These are phyloP conservation scores for Zostera marina DNA, from an alignment of 116 monocot genomes.

Conservation along the genomic window DNA sequence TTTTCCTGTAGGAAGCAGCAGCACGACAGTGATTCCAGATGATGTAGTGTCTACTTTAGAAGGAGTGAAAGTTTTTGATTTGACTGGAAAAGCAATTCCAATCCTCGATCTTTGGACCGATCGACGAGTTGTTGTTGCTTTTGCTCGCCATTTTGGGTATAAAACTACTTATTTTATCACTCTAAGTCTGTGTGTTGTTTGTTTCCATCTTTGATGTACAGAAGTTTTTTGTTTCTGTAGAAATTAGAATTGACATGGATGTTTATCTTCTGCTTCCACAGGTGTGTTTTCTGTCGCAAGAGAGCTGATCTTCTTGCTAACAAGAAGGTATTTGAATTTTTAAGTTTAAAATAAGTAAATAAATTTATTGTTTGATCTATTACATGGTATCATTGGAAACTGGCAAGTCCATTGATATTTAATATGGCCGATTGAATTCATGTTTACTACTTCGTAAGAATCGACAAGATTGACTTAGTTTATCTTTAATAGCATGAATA, in stretches of 20 bases:
- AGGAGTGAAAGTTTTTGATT: constrained; percentile 48
- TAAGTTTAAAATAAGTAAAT: too few relatives aligned
- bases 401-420: neutral
- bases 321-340: constrained; percentile 41
- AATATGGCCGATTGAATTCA: neutral
- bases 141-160: constrained; percentile 98
- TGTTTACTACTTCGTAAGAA: neutral
- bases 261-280: constrained; percentile 11
- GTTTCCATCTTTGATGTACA: neutral
- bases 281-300: constrained; percentile 86
- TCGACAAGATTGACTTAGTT: neutral
- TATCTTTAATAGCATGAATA: neutral
- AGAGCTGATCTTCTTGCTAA: constrained; percentile 84
- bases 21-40: constrained; percentile 12
- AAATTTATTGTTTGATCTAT: neutral
- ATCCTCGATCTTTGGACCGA: constrained; percentile 68
- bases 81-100: constrained; percentile 41
- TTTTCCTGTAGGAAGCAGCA: constrained; percentile 17
- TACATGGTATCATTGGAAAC: neutral
- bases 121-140: constrained; percentile 71
- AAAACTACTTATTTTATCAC: neutral
- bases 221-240: too few relatives aligned
- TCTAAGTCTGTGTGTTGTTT: neutral
- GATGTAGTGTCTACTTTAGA: constrained; percentile 28
- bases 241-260: too few relatives aligned